Percentiles rank a stretch among this genome's conserved stretches.
These are phyloP conservation scores for Adansonia rubrostipa DNA, from an alignment of 441 rosid species.

Conservation along the genomic window DNA sequence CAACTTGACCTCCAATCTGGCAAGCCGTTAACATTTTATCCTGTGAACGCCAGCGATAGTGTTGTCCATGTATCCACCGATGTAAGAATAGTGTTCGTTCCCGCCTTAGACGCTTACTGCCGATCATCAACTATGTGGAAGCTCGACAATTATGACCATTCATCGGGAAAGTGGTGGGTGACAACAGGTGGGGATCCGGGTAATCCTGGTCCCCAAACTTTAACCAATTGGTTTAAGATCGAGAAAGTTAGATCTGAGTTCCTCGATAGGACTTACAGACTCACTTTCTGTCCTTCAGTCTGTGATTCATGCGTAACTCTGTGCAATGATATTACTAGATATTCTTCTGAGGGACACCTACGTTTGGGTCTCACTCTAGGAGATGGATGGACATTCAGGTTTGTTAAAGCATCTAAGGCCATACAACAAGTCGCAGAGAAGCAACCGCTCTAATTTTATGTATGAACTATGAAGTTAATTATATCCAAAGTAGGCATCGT, in stretches of 20 bases:
- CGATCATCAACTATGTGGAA: background rate
- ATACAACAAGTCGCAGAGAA: background rate
- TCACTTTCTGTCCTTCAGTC: slow-evolving; percentile 4
- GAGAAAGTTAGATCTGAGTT: background rate
- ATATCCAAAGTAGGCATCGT: too few species aligned
- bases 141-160: background rate
- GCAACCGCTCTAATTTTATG: background rate
- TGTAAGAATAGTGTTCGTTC: background rate
- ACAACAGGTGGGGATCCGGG: background rate
- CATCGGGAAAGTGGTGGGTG: background rate
- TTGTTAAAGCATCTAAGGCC: background rate
- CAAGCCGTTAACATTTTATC: background rate
- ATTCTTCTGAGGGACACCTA: background rate
- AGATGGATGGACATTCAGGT: background rate
- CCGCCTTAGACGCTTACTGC: background rate
- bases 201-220: background rate
- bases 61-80: background rate
- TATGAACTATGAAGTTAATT: background rate
- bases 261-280: background rate
- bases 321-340: background rate
- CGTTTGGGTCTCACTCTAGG: background rate
- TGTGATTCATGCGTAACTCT: background rate
- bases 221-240: slow-evolving; percentile 6
- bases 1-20: fast-evolving
- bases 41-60: background rate